Conservation (phyloP, 176 grass and related monocot genomes). For the Sorghum bicolor region Sorghum_bicolor_NCBIv3 NC_012873.2:65808001-65808500, state of each 20-base stretch:
- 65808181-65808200: not conserved
- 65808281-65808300: not conserved
- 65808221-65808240: not conserved
- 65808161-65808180: not conserved
- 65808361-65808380: constrained; percentile 15
- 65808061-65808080: not conserved
- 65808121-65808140: not conserved
- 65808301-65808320: not conserved
- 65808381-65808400: constrained; percentile 4
- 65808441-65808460: constrained; percentile 38
- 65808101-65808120: not conserved
- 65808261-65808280: not conserved
- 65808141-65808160: constrained; percentile 7
- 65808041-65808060: not conserved
- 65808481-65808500: constrained; percentile 7
- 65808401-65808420: not conserved
- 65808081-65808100: not conserved
- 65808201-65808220: not conserved
- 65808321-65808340: not conserved
- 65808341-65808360: not conserved
- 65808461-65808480: constrained; percentile 21
- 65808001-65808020: not conserved
- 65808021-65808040: not conserved
- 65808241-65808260: not conserved
- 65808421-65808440: constrained; percentile 25